Conservation (phyloP, 768 basidiomycete genomes). For the Phlebiopsis flavidoalba region DNA sequence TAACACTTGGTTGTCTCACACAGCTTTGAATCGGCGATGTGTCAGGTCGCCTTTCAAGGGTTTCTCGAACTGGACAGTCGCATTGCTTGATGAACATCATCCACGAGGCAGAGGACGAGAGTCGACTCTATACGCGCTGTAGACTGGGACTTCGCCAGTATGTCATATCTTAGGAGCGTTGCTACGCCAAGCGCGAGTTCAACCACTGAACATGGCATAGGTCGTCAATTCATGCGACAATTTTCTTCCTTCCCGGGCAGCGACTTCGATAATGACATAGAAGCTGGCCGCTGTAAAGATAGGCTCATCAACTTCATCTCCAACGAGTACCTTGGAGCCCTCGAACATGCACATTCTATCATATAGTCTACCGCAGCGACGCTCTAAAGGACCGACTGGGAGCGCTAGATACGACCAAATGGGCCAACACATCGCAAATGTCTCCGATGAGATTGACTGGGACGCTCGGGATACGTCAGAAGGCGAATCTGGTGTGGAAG, state of each 20-base stretch:
- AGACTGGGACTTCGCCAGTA: conserved; percentile 17
- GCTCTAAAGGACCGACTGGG: conserved; percentile 1
- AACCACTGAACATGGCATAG: background rate
- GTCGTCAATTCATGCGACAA: conserved; percentile 3
- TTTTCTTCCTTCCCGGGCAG: conserved; percentile 1
- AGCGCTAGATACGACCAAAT: background rate
- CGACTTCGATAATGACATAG: background rate
- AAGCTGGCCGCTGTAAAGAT: conserved; percentile 9
- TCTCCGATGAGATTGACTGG: conserved; percentile 5
- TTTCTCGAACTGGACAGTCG: conserved; percentile 20
- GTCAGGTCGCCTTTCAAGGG: background rate
- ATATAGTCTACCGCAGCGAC: conserved; percentile 18
- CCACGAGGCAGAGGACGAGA: conserved; percentile 11
- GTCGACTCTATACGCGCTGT: conserved; percentile 11
- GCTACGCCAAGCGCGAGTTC: background rate
- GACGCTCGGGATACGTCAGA: background rate
- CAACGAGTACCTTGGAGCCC: conserved; percentile 18
- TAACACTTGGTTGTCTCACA: background rate
- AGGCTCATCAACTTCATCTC: conserved; percentile 14
- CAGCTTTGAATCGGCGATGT: background rate
- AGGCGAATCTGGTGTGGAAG: background rate
- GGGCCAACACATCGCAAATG: background rate
- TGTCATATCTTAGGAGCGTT: background rate
- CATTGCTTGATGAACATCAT: conserved; percentile 19
- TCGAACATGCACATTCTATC: conserved; percentile 13